Evolutionary conservation across 2,329 filamentous ascomycete species (phyloP), one percentile per base, ranked within the genome.

Genomic region (Pestalotiopsis sp.): DNA sequence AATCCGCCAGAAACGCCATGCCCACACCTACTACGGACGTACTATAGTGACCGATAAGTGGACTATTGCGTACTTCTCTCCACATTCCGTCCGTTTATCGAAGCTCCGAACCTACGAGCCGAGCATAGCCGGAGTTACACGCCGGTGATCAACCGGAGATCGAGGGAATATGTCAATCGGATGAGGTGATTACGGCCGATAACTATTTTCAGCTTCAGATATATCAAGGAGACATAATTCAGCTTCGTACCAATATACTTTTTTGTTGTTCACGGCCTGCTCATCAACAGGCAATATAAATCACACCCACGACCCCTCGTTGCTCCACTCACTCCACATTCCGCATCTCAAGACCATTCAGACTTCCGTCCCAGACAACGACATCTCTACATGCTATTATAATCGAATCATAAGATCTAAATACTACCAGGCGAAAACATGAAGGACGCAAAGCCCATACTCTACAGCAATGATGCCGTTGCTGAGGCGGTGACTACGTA

Each of bases 401-500:
- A n/a, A 52, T 9, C n/a, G n/a, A n/a, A n/a, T n/a, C n/a, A n/a
- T n/a, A n/a, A n/a, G n/a, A n/a, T n/a, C n/a, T n/a, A n/a, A n/a
- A n/a, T n/a, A n/a, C n/a, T n/a, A n/a, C n/a, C n/a, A n/a, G n/a
- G n/a, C n/a, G 17, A 23, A 31, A 65, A 20, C 2, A 76, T 76
- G 75, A 75, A 76, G 65, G 70, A 72, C 57, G 72, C 72, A 36
- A 71, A 49, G 2, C 74, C 74, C 1, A n/a, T 62, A n/a, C 72
- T 79, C 60, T 79, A 79, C 68, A 72, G 74, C 45, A 79, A 76
- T 67, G 71, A 75, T 52, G 68, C 69, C 61, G 70, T 79, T 52
- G 73, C 72, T 4, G 64, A 67, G 14, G 71, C 72, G 6, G 77
- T 79, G 27, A 72, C 69, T n/a, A 70, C 72, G 25, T 79, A 80